A percentile compares a stretch with the other conserved stretches of the same genome.
Conservation (phyloP, 2,329 filamentous ascomycete genomes). For the Diaporthe citrichinensis region DNA sequence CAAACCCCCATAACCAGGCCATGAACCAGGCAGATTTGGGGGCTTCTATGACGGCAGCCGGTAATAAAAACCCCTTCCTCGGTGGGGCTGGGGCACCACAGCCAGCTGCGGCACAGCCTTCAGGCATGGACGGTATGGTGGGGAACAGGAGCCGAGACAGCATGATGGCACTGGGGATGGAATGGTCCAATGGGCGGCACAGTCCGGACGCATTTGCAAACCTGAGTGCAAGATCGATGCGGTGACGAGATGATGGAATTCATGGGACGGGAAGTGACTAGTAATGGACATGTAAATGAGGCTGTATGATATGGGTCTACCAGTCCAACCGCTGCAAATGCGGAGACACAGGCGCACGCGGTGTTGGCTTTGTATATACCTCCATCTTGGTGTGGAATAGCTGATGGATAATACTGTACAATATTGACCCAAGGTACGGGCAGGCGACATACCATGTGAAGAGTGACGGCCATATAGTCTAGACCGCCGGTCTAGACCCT, state of each 20-base stretch:
- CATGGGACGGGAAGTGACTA: conserved; percentile 1
- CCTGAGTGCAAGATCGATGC: conserved; percentile 73
- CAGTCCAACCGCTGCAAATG: conserved; percentile 12
- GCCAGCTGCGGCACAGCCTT: conserved; percentile 45
- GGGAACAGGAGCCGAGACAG: conserved; percentile 78
- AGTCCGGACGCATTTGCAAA: conserved; percentile 86
- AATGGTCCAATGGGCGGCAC: conserved; percentile 78
- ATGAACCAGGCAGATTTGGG: conserved; percentile 50
- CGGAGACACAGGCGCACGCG: conserved; percentile 22
- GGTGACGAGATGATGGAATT: conserved; percentile 45
- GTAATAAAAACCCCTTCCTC: conserved; percentile 72
- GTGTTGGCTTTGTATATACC: conserved; percentile 14
- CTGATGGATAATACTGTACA: conserved; percentile 28
- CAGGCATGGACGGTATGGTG: conserved; percentile 43
- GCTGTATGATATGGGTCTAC: conserved; percentile 15
- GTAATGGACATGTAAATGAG: conserved; percentile 20
- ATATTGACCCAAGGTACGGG: conserved; percentile 14
- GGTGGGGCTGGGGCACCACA: conserved; percentile 49
- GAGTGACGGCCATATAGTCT: not conserved
- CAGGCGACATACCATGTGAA: not conserved
- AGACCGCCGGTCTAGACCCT: not conserved
- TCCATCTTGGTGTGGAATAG: conserved; percentile 10
- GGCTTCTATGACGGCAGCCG: conserved; percentile 41
- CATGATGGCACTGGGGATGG: conserved; percentile 76
- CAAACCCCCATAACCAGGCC: conserved; percentile 47